Conservation (phyloP, 164 flowering plant genomes). For the Vitis labrusca region DNA sequence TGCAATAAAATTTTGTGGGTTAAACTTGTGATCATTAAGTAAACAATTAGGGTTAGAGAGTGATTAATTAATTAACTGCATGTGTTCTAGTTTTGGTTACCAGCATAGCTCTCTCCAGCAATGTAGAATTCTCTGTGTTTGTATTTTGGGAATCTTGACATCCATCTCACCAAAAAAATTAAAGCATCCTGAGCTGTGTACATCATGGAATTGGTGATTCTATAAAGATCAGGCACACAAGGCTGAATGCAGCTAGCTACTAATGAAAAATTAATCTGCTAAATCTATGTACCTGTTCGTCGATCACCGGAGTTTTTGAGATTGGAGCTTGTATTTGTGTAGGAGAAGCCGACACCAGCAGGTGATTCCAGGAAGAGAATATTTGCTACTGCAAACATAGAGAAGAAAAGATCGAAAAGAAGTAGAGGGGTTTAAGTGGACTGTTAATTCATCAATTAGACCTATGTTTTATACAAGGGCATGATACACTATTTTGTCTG, state of each 20-base stretch:
- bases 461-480: no score
- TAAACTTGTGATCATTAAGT: background rate
- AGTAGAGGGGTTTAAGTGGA: no score
- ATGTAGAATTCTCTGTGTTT: slow-evolving; percentile 77
- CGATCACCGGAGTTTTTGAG: slow-evolving; percentile 67
- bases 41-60: background rate
- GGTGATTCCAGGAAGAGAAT: slow-evolving; percentile 91
- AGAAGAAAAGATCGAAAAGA: background rate
- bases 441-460: no score
- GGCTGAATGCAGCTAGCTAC: background rate
- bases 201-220: background rate
- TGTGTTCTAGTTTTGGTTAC: slow-evolving; percentile 20
- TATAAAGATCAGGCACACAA: no score
- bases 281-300: slow-evolving; percentile 50
- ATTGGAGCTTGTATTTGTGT: slow-evolving; percentile 72
- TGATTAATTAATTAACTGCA: background rate
- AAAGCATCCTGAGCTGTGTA: slow-evolving; percentile 74
- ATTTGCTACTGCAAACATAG: slow-evolving; percentile 62
- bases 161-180: slow-evolving; percentile 65
- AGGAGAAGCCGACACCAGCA: slow-evolving; percentile 91
- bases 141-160: slow-evolving; percentile 78
- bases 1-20: background rate
- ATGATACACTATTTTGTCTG: no score
- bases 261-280: background rate
- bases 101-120: slow-evolving; percentile 94